Base-by-base conservation (phyloP, 768 basidiomycete species). In the Hygrophorus russula region DNA sequence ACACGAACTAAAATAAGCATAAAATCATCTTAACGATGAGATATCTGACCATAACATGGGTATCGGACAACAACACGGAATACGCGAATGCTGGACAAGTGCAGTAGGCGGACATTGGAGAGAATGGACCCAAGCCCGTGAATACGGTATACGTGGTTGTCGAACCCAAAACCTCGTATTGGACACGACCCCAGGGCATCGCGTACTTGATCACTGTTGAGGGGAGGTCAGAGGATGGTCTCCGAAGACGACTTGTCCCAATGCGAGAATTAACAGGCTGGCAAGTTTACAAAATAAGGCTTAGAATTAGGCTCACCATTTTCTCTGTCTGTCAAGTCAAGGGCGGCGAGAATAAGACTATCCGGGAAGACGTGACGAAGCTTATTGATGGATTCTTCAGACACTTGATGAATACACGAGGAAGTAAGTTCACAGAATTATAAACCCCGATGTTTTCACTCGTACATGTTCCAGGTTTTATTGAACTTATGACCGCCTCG, bases 241-340 rank as follows among this genome's bases (percentile, higher is more conserved):
- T 15, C n/a, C 28, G 27, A 32, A 33, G 1, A n/a, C n/a, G n/a
- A n/a, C n/a, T n/a, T n/a, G n/a, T n/a, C n/a, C n/a, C n/a, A n/a
- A n/a, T n/a, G n/a, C n/a, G n/a, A n/a, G 17, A 18, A 11, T n/a
- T 18, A 31, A 13, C 6, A 41, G 4, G 8, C 10, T 30, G 5
- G 14, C 20, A 33, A 19, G n/a, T n/a, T n/a, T n/a, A n/a, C n/a
- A n/a, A n/a, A n/a, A n/a, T n/a, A n/a, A n/a, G 20, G 14, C 12
- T 7, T 18, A 31, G 29, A 34, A 10, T 31, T 6, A 8, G 2
- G 50, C 69, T 24, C 50, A 85, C 87, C 81, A 50, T 73, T 73
- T 45, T 72, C 71, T 24, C 74, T 68, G 58, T 90, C 87, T 35
- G 88, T 66, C n/a, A 89, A 62, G 54, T 90, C 83, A 18, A 90